Percentiles rank a stretch among this genome's conserved stretches.
phyloP scores from a whole-genome alignment of 306 rosid genomes.

The Coriaria nepalensis region DNA sequence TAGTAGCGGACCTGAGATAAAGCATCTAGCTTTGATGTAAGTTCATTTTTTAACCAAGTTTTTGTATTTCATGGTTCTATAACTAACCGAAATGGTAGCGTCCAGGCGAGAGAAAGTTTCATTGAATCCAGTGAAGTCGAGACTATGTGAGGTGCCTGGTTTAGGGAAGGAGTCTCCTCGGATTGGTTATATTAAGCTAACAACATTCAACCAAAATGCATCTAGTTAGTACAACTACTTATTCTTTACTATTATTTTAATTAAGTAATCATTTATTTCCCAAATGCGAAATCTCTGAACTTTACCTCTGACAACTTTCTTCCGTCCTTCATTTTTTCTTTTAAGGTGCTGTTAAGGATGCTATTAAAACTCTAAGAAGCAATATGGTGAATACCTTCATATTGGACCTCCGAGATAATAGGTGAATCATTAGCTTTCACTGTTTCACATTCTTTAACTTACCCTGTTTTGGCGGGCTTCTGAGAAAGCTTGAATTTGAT shows the following conservation, averaged over 20 bases:
- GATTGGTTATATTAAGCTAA: constrained; percentile 79
- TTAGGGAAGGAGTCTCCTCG: constrained; percentile 53
- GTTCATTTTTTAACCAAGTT: constrained; percentile 11
- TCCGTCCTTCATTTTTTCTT: background rate
- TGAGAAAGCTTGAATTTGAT: constrained; percentile 34
- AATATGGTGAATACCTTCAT: constrained; percentile 75
- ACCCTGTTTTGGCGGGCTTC: constrained; percentile 20
- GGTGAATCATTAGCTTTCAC: constrained; percentile 35
- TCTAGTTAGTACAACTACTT: constrained; percentile 38
- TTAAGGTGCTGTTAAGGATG: constrained; percentile 90
- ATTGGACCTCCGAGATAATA: constrained; percentile 96
- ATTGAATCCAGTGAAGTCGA: constrained; percentile 83
- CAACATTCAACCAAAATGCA: constrained; percentile 82
- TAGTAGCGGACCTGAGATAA: constrained; percentile 60
- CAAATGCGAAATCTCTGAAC: background rate
- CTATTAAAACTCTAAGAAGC: constrained; percentile 61
- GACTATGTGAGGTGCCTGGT: constrained; percentile 58
- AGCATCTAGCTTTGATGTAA: constrained; percentile 54
- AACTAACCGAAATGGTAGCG: constrained; percentile 8
- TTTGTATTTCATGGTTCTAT: constrained; percentile 1
- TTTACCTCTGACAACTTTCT: too few species aligned
- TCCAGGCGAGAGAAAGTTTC: constrained; percentile 87
- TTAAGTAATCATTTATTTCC: background rate
- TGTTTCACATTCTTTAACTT: constrained; percentile 16
- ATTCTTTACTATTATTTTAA: constrained; percentile 2